These are phyloP conservation scores for Diaporthe citrichinensis DNA, from an alignment of 2,329 filamentous ascomycete species.

Conservation along the genomic window DNA sequence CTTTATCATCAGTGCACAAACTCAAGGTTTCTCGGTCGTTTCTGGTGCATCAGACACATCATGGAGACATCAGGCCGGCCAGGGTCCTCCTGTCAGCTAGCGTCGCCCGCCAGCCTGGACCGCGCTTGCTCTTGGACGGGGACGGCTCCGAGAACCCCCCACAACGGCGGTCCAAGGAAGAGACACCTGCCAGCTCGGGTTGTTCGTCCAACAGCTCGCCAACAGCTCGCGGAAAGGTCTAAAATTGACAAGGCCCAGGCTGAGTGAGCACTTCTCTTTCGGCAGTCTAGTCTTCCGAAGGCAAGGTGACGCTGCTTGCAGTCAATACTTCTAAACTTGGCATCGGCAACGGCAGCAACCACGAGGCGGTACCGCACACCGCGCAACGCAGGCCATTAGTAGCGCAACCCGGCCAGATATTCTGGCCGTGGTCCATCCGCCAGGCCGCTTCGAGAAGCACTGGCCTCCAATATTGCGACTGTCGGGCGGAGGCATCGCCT, in stretches of 20 bases:
- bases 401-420: constrained; percentile 27
- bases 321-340: constrained; percentile 28
- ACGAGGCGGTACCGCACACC: constrained; percentile 14
- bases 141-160: constrained; percentile 16
- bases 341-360: constrained; percentile 3
- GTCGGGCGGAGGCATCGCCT: constrained; percentile 32
- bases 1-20: neutral
- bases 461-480: constrained; percentile 35
- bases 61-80: neutral
- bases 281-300: constrained; percentile 19
- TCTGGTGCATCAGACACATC: constrained; percentile 26
- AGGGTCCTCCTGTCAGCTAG: constrained; percentile 19
- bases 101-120: constrained; percentile 5
- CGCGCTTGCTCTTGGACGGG: constrained; percentile 2
- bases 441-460: constrained; percentile 26
- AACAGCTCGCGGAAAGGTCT: constrained; percentile 1
- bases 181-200: neutral
- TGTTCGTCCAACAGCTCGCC: neutral
- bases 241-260: constrained; percentile 2
- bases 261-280: constrained; percentile 27
- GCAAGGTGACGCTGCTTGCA: constrained; percentile 17
- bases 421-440: constrained; percentile 12
- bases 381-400: constrained; percentile 9
- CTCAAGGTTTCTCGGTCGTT: constrained; percentile 28
- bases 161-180: constrained; percentile 11